Base-by-base conservation (phyloP, 306 rosid species). In the Malus orientalis region DNA sequence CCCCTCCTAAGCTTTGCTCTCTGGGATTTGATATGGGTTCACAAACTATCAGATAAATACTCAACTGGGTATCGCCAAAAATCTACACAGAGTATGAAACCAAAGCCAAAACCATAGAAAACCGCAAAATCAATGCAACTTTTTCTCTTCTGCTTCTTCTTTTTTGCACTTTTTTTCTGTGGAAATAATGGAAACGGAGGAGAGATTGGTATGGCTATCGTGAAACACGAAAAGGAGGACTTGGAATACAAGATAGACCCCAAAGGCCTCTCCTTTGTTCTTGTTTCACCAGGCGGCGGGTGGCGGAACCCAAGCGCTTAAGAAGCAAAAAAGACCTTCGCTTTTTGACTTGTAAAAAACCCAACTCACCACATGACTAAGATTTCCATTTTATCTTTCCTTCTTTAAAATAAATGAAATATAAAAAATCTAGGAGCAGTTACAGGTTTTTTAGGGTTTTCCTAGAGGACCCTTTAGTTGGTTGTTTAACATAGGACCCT, bases 251-350 rank as follows among this genome's bases (percentile, higher is more conserved):
- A 78, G 72, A 75, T 75, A 38, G 69, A 80, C 72, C n/a, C 58
- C 20, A 55, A 69, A 57, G 71, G 45, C 74, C 78, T 76, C 79
- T 74, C 47, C 40, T 69, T 36, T 61, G 27, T 70, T 68, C 57
- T 70, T 65, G 38, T 67, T 33, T 64, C 30, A 4, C 44, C 65
- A 67, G 85, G 81, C 82, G 85, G 85, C 85, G 85, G 79, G 82
- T 44, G 73, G 79, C 69, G 44, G 22, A 77, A 58, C 40, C 51
- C 67, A 66, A 14, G 45, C 47, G 40, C 70, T 68, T 58, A 61
- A 23, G 68, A 18, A 64, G 25, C 69, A 8, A 61, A 25, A 42
- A 27, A 44, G 45, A 74, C 69, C 77, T 73, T 73, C 30, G 65
- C 70, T 3, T 27, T 73, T 23, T 61, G 11, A 60, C 29, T 59